A percentile compares a stretch with the other conserved stretches of the same genome.
Conservation (phyloP, 1,284 basidiomycete genomes). For the Cutaneotrichosporon spelunceum region DNA sequence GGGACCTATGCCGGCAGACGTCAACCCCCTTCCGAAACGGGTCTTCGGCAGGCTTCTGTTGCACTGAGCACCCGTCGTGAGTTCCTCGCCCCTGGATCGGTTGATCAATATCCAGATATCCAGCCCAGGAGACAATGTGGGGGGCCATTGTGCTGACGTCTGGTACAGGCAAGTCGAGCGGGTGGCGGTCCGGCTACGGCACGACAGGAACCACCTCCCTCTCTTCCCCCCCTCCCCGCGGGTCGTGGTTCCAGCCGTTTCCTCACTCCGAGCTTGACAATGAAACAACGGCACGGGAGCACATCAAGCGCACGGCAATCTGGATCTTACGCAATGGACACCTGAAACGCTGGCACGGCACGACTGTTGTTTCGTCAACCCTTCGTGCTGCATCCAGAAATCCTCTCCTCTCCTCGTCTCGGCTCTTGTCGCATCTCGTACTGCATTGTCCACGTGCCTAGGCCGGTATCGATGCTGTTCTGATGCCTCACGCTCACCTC, state of each 20-base stretch:
- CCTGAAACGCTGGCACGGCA: slow-evolving; percentile 8
- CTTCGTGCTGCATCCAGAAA: neutral
- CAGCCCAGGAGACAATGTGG: no score
- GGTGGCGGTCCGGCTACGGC: neutral
- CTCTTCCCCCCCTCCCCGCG: no score
- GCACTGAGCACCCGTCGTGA: neutral
- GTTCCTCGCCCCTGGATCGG: neutral
- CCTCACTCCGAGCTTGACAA: neutral
- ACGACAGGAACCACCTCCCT: neutral
- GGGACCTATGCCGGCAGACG: neutral
- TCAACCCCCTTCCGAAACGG: neutral
- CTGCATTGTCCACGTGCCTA: neutral
- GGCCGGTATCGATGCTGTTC: neutral
- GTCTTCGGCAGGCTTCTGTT: neutral
- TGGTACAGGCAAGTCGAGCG: neutral
- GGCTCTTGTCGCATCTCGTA: neutral
- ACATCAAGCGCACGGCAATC: slow-evolving; percentile 1
- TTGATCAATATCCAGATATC: neutral
- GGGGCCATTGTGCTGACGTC: neutral
- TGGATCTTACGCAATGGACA: neutral
- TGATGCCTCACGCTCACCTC: neutral
- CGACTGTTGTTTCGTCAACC: neutral
- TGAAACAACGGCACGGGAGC: slow-evolving; percentile 5
- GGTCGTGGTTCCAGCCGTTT: neutral
- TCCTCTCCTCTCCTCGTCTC: neutral